Base-by-base conservation (phyloP, 2,329 filamentous ascomycete species). In the Beauveria australis region DNA sequence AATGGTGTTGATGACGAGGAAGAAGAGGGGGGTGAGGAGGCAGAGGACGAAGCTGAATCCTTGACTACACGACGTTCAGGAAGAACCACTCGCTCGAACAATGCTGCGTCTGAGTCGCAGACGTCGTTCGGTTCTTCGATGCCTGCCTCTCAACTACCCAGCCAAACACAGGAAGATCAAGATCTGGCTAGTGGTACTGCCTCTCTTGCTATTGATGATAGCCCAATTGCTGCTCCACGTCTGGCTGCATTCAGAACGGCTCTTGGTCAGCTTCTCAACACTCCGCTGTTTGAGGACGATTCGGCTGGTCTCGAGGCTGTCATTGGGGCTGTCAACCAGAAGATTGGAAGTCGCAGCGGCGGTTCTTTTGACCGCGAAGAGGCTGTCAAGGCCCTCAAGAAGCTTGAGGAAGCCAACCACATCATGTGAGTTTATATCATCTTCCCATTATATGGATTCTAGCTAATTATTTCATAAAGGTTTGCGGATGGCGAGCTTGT, bases 221-320 rank as follows among this genome's bases (percentile, higher is more conserved):
- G 67, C 0, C 78, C 82, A 1, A 86, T 92, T 69, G 78, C 81
- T 2, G 68, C 82, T 0, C 79, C 81, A 46, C 84, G 94, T 46
- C 76, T 96, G 28, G 78, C 82, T 6, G 76, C 85, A 1, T 99
- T 99, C 86, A 86, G 91, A 59, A 84, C 84, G 12, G 84, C 89
- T 2, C 80, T 99, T 3, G 94, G 94, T 26, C 89, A 91, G 67
- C 79, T 99, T 59, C 87, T 96, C 69, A 88, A 88, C 67, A 88
- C 89, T 0, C 81, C 84, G 14, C 74, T 99, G n/a, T 99, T 99
- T 71, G 85, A 87, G 37, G 90, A 95, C 63, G 94, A 97, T 68
- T 85, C 87, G 19, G 91, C 92, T 16, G 82, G 88, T 63, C 81
- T 97, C 2, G 84, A 86, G 64, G 83, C 84, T 28, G 81, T 99